Percentiles rank a stretch among this genome's conserved stretches.
Conservation (phyloP, 176 grass and related monocot species). For the Aegilops tauschii region DNA sequence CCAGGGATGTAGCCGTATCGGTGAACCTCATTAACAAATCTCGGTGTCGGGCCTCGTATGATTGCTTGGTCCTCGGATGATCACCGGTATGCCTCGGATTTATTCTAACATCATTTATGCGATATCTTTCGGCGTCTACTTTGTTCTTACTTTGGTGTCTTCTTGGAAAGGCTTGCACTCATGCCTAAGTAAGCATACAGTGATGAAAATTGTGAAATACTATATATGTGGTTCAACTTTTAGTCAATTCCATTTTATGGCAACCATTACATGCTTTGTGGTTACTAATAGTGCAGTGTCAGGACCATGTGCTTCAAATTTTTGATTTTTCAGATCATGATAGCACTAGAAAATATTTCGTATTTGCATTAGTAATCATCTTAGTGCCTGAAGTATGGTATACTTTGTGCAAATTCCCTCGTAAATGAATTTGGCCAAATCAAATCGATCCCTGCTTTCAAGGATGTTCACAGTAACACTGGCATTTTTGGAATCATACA, state of each 20-base stretch:
- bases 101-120: too few relatives aligned
- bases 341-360: background rate
- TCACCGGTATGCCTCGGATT: too few relatives aligned
- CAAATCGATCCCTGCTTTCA: slow-evolving; percentile 80
- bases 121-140: too few relatives aligned
- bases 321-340: slow-evolving; percentile 1
- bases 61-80: too few relatives aligned
- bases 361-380: slow-evolving; percentile 1
- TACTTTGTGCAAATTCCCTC: slow-evolving; percentile 57
- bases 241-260: background rate
- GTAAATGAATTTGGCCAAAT: slow-evolving; percentile 84
- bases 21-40: too few relatives aligned
- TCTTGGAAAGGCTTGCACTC: too few relatives aligned
- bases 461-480: slow-evolving; percentile 70
- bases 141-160: too few relatives aligned
- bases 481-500: slow-evolving; percentile 86
- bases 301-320: background rate
- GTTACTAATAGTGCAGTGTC: background rate
- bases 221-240: background rate
- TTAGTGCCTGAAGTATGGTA: slow-evolving; percentile 15
- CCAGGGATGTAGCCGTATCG: too few relatives aligned
- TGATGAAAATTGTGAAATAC: background rate
- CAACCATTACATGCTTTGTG: background rate
- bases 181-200: slow-evolving; percentile 13
- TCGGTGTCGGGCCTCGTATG: too few relatives aligned